phyloP scores from a whole-genome alignment of 2,329 filamentous ascomycete species.

The Dothistroma pini region DNA sequence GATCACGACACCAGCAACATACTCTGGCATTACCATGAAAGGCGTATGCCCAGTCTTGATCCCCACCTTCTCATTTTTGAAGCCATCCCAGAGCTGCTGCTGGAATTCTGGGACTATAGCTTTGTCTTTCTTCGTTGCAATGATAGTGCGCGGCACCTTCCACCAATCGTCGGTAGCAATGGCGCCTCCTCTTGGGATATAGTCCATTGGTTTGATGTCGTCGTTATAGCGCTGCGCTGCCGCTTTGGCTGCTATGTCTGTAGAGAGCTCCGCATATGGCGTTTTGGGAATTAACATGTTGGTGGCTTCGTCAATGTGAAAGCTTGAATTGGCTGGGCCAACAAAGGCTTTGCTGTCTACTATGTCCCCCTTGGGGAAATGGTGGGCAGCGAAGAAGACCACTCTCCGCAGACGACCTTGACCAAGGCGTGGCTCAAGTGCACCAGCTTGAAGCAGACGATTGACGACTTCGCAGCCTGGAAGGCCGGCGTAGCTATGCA shows the following conservation, averaged over 20 bases:
- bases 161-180: constrained; percentile 13
- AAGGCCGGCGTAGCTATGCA: constrained; percentile 12
- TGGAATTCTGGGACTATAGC: not conserved
- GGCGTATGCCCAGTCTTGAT: constrained; percentile 13
- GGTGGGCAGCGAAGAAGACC: constrained; percentile 12
- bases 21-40: constrained; percentile 9
- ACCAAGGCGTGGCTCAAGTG: not conserved
- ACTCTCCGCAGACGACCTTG: constrained; percentile 5
- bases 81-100: constrained; percentile 11
- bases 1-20: constrained; percentile 4
- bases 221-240: constrained; percentile 12
- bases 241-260: constrained; percentile 4
- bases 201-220: constrained; percentile 10
- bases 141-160: constrained; percentile 7
- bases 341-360: constrained; percentile 11
- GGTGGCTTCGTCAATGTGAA: constrained; percentile 3
- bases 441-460: constrained; percentile 10
- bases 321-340: constrained; percentile 3
- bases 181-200: constrained; percentile 6
- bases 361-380: constrained; percentile 4
- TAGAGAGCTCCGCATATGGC: constrained; percentile 11
- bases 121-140: constrained; percentile 8
- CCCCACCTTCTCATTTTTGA: constrained; percentile 9
- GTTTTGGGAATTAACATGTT: constrained; percentile 2
- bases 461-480: constrained; percentile 12